Evolutionary conservation across 345 rosid genomes (phyloP).

Genomic region (Gossypium mustelinum): DNA sequence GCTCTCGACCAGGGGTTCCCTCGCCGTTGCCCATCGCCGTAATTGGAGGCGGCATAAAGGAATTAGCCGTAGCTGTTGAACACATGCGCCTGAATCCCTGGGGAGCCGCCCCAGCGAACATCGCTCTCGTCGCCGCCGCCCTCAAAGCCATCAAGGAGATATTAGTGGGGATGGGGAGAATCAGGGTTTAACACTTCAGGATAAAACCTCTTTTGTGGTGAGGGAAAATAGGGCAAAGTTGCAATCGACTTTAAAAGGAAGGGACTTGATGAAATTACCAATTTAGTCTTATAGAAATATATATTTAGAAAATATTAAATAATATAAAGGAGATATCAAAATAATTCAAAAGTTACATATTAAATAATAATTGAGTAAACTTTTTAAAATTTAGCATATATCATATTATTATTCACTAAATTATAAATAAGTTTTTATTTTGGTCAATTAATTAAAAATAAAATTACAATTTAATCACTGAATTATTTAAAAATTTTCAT

Average conservation of each 20-base stretch:
- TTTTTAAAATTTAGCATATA: no score
- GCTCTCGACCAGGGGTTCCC: constrained; percentile 13
- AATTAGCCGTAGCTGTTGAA: not conserved
- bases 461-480: fast-evolving
- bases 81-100: not conserved
- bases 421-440: no score
- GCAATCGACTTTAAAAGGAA: not conserved
- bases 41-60: constrained; percentile 5
- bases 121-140: not conserved
- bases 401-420: no score
- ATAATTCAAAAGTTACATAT: no score
- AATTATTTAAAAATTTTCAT: no score
- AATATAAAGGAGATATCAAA: not conserved
- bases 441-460: no score
- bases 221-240: not conserved
- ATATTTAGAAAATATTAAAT: no score
- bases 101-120: not conserved
- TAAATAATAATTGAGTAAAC: no score
- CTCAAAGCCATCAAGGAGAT: constrained; percentile 6
- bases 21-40: constrained; percentile 10
- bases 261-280: not conserved
- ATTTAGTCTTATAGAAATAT: not conserved
- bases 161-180: not conserved
- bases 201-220: not conserved
- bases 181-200: not conserved